Evolutionary conservation across 208 protist species (phyloP).

Genomic region (Crithidia bombi): DNA sequence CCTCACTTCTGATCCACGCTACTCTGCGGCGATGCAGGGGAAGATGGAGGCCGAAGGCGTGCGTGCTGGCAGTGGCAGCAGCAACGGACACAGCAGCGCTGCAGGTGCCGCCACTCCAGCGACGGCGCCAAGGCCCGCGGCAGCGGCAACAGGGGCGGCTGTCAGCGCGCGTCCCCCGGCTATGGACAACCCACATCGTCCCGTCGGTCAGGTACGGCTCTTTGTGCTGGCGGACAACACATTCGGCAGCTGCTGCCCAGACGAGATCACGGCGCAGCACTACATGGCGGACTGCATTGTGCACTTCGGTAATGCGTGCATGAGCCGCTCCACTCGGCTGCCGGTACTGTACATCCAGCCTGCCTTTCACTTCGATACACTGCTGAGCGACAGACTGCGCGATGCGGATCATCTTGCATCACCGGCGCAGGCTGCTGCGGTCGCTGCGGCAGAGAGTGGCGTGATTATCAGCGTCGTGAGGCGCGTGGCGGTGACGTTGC

Average conservation of each 20-base stretch:
- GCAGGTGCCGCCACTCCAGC: not conserved
- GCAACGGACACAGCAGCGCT: not conserved
- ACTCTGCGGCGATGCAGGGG: constrained; percentile 18
- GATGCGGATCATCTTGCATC: not conserved
- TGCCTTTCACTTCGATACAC: constrained; percentile 40
- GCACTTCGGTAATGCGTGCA: constrained; percentile 92
- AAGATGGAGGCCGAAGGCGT: not conserved
- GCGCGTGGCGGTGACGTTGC: constrained; percentile 24
- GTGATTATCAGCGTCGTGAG: constrained; percentile 33
- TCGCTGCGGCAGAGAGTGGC: constrained; percentile 9
- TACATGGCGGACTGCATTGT: constrained; percentile 84
- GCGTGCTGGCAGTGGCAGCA: not conserved
- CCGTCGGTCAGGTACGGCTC: constrained; percentile 46
- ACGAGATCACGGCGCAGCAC: constrained; percentile 92
- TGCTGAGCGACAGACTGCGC: not conserved
- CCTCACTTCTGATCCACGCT: constrained; percentile 43
- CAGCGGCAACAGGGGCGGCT: not conserved
- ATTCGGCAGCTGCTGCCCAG: constrained; percentile 92
- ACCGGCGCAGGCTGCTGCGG: not conserved
- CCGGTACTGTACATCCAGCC: constrained; percentile 84
- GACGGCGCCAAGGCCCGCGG: not conserved
- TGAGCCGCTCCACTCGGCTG: constrained; percentile 79
- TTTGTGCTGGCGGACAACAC: constrained; percentile 92
- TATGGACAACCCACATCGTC: constrained; percentile 50
- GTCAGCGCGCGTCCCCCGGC: constrained; percentile 1